Conservation (phyloP, 2,329 filamentous ascomycete species). For the Nothophaeocryptopus gaeumannii region DNA sequence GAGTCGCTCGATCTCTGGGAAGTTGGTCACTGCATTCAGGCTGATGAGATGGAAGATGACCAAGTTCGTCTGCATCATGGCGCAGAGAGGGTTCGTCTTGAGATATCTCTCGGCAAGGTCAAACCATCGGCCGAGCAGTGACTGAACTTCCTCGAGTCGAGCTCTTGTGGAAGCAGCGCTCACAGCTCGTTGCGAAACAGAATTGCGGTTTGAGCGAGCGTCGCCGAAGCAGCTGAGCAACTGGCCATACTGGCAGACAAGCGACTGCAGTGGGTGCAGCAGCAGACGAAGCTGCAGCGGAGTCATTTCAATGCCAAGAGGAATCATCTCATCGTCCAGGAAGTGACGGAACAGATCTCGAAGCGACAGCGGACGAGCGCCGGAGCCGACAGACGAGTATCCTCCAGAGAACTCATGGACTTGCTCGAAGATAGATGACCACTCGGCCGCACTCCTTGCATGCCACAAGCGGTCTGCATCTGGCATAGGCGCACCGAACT, state of each 20-base stretch:
- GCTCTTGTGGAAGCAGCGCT: conserved; percentile 60
- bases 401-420: conserved; percentile 55
- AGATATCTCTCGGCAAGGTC: conserved; percentile 58
- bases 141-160: conserved; percentile 63
- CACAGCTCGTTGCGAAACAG: conserved; percentile 45
- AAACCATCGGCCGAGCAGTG: conserved; percentile 64
- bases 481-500: conserved; percentile 64
- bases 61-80: conserved; percentile 62
- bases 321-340: conserved; percentile 60
- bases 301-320: conserved; percentile 51
- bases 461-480: conserved; percentile 63
- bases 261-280: conserved; percentile 64
- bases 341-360: conserved; percentile 67
- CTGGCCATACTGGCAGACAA: conserved; percentile 64
- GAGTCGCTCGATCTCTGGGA: conserved; percentile 64
- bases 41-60: conserved; percentile 69
- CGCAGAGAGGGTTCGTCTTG: conserved; percentile 56
- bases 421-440: conserved; percentile 59
- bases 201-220: conserved; percentile 46
- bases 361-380: conserved; percentile 57
- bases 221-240: conserved; percentile 65
- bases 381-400: conserved; percentile 54
- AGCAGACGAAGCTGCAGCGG: conserved; percentile 63
- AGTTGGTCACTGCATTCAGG: conserved; percentile 66
- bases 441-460: conserved; percentile 56